A percentile compares a stretch with the other conserved stretches of the same genome.
Conservation (phyloP, 2,329 filamentous ascomycete genomes). For the Diaporthe capsici region DNA sequence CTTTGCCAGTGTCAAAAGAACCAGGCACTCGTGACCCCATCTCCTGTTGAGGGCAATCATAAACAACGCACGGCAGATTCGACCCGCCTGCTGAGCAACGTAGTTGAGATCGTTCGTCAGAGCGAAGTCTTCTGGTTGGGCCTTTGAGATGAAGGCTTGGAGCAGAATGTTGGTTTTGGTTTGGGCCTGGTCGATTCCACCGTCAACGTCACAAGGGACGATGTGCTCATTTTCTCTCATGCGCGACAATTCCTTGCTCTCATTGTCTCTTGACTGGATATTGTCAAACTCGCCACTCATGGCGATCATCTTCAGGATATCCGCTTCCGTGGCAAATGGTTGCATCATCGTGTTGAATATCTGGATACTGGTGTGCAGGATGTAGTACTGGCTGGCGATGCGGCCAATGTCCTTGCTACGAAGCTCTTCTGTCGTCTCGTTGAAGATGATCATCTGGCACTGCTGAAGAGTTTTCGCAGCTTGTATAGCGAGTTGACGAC, state of each 20-base stretch:
- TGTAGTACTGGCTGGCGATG: conserved; percentile 98
- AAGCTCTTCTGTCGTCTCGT: conserved; percentile 92
- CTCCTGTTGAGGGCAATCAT: conserved; percentile 96
- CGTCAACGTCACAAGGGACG: conserved; percentile 84
- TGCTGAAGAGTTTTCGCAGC: conserved; percentile 89
- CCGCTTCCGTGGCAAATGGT: conserved; percentile 86
- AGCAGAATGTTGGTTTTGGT: conserved; percentile 96
- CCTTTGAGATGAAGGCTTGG: conserved; percentile 92
- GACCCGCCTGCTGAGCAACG: conserved; percentile 93
- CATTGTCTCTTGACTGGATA: conserved; percentile 90
- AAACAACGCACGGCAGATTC: conserved; percentile 94
- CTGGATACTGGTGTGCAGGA: conserved; percentile 92
- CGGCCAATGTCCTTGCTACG: conserved; percentile 95
- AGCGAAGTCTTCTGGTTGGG: conserved; percentile 92
- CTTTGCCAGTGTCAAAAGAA: conserved; percentile 92
- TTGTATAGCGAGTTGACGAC: conserved; percentile 88
- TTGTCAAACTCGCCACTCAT: conserved; percentile 99
- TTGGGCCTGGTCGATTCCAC: conserved; percentile 79
- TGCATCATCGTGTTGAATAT: conserved; percentile 98
- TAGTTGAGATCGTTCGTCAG: conserved; percentile 93
- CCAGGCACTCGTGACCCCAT: conserved; percentile 96
- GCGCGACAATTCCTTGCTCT: conserved; percentile 86
- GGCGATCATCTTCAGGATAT: conserved; percentile 95
- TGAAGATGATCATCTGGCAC: conserved; percentile 99
- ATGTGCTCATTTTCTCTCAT: conserved; percentile 79